Base-by-base conservation (phyloP, 106 monocot species). In the Platanthera zijinensis region DNA sequence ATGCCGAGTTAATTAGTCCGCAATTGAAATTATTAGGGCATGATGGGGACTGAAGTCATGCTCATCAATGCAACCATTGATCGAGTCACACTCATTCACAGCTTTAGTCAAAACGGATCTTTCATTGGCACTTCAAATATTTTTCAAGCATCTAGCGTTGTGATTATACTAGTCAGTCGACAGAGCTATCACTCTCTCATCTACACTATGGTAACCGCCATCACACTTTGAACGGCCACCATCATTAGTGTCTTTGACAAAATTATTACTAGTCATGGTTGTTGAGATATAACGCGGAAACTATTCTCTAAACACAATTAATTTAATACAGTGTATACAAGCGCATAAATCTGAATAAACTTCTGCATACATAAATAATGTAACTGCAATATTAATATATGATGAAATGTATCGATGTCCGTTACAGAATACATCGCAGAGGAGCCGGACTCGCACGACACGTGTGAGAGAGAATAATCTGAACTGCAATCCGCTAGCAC, bases 71-170 rank as follows among this genome's bases (percentile, higher is more conserved):
- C 86, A 86, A 15, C 86, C 86, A 19, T 80, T 5, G 4, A 73
- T 12, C 3, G 83, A 86, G 46, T 86, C 83, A 22, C 83, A 86
- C 57, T 86, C 86, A 64, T 86, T 83, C 10, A 86, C 80, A 59
- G 80, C 86, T 61, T 70, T 86, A 11, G 86, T 83, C 30, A 48
- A 11, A 17, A 77, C 77, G 8, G 82, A 74, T 52, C 71, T 77
- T 1, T 83, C 83, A 57, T 86, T 86, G 10, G 80, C 86, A 12
- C 61, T 80, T 77, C 52, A 59, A 6, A 75, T 80, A 2, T 64
- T 51, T 53, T 75, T 73, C 28, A 7, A 6, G 77, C 86, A 86
- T 5, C 83, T 64, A 48, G 83, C 81, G 6, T 85, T 82, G 3
- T 47, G 21, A 52, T 53, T 67, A 56, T 75, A 75, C 85, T 85